Percentiles rank a stretch among this genome's conserved stretches.
phyloP scores from a whole-genome alignment of 2,329 filamentous ascomycete species.

The Aphanocladium album region DNA sequence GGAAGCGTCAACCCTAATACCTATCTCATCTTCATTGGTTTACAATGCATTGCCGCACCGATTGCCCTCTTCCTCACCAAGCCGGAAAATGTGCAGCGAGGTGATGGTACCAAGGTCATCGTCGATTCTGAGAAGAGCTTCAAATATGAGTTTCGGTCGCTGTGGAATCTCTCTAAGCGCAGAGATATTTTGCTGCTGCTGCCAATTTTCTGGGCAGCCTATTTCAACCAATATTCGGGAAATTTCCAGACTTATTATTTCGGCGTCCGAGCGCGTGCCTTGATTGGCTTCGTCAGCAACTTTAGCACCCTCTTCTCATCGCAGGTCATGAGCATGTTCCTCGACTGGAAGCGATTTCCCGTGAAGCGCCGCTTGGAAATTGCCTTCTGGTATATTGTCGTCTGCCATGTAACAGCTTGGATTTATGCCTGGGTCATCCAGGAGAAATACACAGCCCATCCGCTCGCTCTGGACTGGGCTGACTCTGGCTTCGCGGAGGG shows the following conservation, averaged over 20 bases:
- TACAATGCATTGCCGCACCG: constrained; percentile 23
- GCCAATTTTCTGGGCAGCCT: constrained; percentile 24
- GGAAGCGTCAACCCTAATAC: constrained; percentile 23
- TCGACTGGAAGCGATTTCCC: constrained; percentile 34
- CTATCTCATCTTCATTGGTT: constrained; percentile 25
- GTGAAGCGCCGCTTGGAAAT: constrained; percentile 37
- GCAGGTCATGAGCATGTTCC: constrained; percentile 37
- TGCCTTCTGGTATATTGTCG: constrained; percentile 41
- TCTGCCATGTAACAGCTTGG: constrained; percentile 43
- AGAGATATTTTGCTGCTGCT: constrained; percentile 21
- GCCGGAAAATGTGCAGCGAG: constrained; percentile 24
- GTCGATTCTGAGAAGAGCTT: constrained; percentile 19
- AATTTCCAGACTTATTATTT: constrained; percentile 43
- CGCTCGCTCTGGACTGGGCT: constrained; percentile 35
- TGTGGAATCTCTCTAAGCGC: constrained; percentile 17
- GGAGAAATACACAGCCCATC: constrained; percentile 41
- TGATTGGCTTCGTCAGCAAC: constrained; percentile 40
- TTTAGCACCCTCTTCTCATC: constrained; percentile 36
- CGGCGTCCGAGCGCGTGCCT: constrained; percentile 37
- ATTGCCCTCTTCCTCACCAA: constrained; percentile 24
- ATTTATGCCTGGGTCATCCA: constrained; percentile 49
- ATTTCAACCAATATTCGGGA: constrained; percentile 30
- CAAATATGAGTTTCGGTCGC: constrained; percentile 20
- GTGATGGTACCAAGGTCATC: constrained; percentile 22
- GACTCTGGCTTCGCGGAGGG: constrained; percentile 40